phyloP scores from a whole-genome alignment of 306 rosid species.

The Ceratonia siliqua region DNA sequence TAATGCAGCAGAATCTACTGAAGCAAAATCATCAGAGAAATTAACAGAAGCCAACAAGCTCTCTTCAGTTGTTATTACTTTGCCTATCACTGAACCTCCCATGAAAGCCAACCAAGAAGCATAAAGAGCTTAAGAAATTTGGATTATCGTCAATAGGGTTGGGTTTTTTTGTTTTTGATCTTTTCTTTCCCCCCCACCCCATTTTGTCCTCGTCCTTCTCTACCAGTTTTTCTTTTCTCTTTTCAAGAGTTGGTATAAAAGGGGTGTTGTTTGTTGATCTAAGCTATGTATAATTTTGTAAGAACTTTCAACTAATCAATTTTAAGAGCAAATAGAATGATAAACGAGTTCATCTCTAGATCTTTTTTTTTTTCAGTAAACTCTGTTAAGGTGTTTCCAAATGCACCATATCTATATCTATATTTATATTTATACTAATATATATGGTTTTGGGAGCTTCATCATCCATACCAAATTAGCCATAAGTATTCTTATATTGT shows the following conservation, averaged over 20 bases:
- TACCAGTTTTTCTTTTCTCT: not conserved
- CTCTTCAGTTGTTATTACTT: constrained; percentile 39
- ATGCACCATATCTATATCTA: too few species aligned
- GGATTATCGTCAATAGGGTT: constrained; percentile 9
- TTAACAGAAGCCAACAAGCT: constrained; percentile 5
- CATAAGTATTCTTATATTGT: too few species aligned
- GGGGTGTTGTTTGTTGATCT: constrained; percentile 7
- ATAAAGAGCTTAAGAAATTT: constrained; percentile 26
- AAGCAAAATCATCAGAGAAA: constrained; percentile 19
- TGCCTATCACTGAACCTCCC: constrained; percentile 36
- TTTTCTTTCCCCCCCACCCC: not conserved
- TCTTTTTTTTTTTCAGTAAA: not conserved
- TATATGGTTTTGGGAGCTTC: too few species aligned
- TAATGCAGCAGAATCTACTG: not conserved
- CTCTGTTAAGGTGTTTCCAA: too few species aligned
- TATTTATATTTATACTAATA: too few species aligned
- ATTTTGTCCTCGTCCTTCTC: constrained; percentile 17
- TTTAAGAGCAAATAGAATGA: constrained; percentile 22
- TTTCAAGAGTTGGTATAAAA: not conserved
- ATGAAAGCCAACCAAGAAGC: constrained; percentile 28
- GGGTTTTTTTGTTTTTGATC: not conserved
- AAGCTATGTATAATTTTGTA: constrained; percentile 33
- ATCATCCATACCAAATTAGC: too few species aligned
- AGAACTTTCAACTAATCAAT: constrained; percentile 38
- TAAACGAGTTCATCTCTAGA: not conserved